These are phyloP conservation scores for Blastobotrys petasosporus DNA, from an alignment of 1,139 yeast genomes.

Conservation along the genomic window DNA sequence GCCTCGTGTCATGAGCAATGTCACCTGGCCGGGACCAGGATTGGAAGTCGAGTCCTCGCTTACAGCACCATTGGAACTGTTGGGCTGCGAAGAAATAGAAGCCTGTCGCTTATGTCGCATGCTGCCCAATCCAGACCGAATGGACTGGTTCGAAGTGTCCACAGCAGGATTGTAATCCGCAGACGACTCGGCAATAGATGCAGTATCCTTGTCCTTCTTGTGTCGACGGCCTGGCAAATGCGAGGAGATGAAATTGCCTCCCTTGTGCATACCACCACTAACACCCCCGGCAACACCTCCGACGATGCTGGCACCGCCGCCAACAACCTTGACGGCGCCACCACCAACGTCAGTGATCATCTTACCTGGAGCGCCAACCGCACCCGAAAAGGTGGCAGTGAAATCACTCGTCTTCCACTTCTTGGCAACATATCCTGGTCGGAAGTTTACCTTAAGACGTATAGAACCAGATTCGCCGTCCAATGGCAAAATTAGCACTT, in stretches of 20 bases:
- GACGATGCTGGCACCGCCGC: conserved; percentile 20
- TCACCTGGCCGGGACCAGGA: conserved; percentile 23
- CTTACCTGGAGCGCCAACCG: conserved; percentile 21
- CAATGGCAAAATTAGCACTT: conserved; percentile 51
- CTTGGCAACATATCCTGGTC: conserved; percentile 54
- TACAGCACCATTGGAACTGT: conserved; percentile 8
- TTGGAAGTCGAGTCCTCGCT: conserved; percentile 16
- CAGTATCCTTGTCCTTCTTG: conserved; percentile 23
- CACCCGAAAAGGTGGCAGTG: conserved; percentile 24
- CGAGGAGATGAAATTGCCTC: conserved; percentile 31
- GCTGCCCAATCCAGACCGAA: conserved; percentile 7
- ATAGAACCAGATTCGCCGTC: conserved; percentile 24
- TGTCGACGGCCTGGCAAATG: conserved; percentile 12
- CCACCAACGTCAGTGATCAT: conserved; percentile 30
- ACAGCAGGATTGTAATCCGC: conserved; percentile 13
- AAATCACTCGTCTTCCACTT: conserved; percentile 19
- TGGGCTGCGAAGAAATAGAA: conserved; percentile 16
- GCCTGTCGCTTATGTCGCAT: conserved; percentile 16
- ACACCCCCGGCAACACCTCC: conserved; percentile 19
- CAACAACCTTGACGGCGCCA: conserved; percentile 25
- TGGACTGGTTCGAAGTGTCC: conserved; percentile 13
- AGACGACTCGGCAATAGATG: conserved; percentile 16
- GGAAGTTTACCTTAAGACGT: conserved; percentile 54
- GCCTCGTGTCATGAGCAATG: conserved; percentile 28
- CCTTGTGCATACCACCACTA: conserved; percentile 28